phyloP scores from a whole-genome alignment of 73 alveolate genomes.

The Effrenium voratum region DNA sequence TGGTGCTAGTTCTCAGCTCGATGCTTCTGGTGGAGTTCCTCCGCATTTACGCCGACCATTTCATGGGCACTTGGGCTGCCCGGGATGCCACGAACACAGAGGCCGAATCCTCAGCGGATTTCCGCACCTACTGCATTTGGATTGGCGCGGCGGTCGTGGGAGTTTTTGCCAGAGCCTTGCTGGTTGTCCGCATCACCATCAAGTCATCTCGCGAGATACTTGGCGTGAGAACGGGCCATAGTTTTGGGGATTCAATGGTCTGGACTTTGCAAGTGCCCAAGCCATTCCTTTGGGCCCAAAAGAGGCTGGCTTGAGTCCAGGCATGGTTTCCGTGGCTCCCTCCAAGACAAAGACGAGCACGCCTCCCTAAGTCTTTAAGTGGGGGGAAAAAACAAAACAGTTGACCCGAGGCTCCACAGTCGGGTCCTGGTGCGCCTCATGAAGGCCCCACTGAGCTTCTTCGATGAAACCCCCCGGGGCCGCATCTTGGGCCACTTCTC shows the following conservation, averaged over 20 bases:
- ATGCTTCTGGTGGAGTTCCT: conserved; percentile 13
- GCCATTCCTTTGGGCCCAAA: no score
- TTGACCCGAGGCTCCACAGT: background rate
- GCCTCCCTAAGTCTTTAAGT: no score
- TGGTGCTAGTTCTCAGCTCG: background rate
- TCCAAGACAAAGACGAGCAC: no score
- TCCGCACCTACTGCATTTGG: conserved; percentile 28
- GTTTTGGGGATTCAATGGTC: no score
- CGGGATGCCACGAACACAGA: conserved; percentile 43
- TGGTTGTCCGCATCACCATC: conserved; percentile 12
- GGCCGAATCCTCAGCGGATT: conserved; percentile 48
- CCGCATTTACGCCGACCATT: conserved; percentile 56
- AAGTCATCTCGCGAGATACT: no score
- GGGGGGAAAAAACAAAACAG: no score
- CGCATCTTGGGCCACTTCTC: conserved; percentile 74
- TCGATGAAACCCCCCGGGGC: conserved; percentile 63
- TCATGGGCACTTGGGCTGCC: conserved; percentile 80
- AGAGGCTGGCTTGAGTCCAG: no score
- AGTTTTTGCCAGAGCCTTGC: conserved; percentile 52
- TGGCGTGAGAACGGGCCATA: no score
- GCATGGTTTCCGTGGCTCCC: no score
- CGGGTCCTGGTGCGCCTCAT: conserved; percentile 43
- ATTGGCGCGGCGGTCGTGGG: conserved; percentile 7
- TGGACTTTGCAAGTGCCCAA: no score
- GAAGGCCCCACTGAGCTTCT: conserved; percentile 46